These are phyloP conservation scores for Clonostachys byssicola DNA, from an alignment of 2,329 filamentous ascomycete genomes.

Conservation along the genomic window DNA sequence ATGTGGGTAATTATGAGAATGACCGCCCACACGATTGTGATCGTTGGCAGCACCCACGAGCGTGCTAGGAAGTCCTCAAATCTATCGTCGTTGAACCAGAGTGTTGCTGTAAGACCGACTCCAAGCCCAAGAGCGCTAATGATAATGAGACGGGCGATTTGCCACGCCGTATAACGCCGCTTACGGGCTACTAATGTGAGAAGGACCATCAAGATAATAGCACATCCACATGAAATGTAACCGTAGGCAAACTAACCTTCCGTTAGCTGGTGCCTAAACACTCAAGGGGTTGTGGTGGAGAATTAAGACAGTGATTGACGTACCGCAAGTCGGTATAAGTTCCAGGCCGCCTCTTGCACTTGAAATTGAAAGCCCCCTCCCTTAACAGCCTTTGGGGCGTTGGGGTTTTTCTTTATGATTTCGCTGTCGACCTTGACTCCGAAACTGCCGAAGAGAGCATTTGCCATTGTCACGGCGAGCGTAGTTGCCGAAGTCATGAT, in stretches of 20 bases:
- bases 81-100: constrained; percentile 12
- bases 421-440: constrained; percentile 17
- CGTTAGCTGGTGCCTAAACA: not conserved
- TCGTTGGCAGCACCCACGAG: constrained; percentile 23
- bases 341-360: constrained; percentile 12
- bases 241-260: constrained; percentile 23
- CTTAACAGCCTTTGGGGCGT: constrained; percentile 4
- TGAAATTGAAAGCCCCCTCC: constrained; percentile 10
- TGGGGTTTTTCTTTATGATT: constrained; percentile 7
- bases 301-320: constrained; percentile 2
- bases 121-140: constrained; percentile 20
- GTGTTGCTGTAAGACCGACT: constrained; percentile 15
- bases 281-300: not conserved
- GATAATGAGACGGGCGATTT: constrained; percentile 18
- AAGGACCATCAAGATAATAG: constrained; percentile 21
- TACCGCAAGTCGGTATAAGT: constrained; percentile 22
- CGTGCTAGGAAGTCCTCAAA: constrained; percentile 12
- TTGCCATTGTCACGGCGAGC: constrained; percentile 10
- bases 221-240: constrained; percentile 18
- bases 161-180: constrained; percentile 22
- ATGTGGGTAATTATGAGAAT: constrained; percentile 23
- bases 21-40: constrained; percentile 24
- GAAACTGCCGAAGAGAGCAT: constrained; percentile 20
- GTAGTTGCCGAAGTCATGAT: constrained; percentile 2
- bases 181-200: constrained; percentile 22